Conservation (phyloP, 192 early-diverging fungal genomes). For the Coemansia sp. region DNA sequence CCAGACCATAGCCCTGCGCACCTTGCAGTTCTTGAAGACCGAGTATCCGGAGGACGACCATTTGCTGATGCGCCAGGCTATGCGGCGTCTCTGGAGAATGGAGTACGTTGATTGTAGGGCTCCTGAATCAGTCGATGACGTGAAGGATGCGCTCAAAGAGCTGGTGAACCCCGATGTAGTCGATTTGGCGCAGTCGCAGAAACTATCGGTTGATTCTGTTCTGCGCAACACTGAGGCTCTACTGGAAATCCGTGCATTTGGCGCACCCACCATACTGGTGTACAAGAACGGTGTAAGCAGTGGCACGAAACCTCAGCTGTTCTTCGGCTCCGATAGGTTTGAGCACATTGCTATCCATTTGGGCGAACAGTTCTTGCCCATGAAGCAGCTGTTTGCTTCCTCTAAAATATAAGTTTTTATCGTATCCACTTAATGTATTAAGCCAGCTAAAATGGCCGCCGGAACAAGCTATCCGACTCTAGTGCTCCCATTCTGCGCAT, state of each 20-base stretch:
- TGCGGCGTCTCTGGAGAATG: conserved; percentile 40
- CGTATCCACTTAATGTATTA: too few species aligned
- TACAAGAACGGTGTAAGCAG: conserved; percentile 14
- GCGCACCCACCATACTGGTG: conserved; percentile 44
- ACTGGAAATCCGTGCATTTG: conserved; percentile 31
- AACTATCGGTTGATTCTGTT: conserved; percentile 12
- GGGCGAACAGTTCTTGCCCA: conserved; percentile 32
- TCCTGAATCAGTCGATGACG: conserved; percentile 20
- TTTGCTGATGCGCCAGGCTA: conserved; percentile 19
- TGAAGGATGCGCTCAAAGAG: conserved; percentile 28
- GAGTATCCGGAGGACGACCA: conserved; percentile 14
- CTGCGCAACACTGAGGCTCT: conserved; percentile 16
- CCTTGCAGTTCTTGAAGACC: conserved; percentile 36
- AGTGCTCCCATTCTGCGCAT: neutral
- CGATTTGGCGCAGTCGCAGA: conserved; percentile 30
- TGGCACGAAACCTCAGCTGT: conserved; percentile 23
- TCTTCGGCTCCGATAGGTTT: conserved; percentile 48
- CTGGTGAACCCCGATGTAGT: conserved; percentile 7
- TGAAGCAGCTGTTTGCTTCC: conserved; percentile 45
- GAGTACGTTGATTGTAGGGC: conserved; percentile 33
- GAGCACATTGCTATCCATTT: conserved; percentile 47
- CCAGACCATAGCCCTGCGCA: conserved; percentile 23
- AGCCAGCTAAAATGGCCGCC: neutral
- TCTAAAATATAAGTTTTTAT: conserved; percentile 24
- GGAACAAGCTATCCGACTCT: neutral